Percentiles rank a stretch among this genome's conserved stretches.
Conservation (phyloP, 2,329 filamentous ascomycete species). For the Cercospora janseana region DNA sequence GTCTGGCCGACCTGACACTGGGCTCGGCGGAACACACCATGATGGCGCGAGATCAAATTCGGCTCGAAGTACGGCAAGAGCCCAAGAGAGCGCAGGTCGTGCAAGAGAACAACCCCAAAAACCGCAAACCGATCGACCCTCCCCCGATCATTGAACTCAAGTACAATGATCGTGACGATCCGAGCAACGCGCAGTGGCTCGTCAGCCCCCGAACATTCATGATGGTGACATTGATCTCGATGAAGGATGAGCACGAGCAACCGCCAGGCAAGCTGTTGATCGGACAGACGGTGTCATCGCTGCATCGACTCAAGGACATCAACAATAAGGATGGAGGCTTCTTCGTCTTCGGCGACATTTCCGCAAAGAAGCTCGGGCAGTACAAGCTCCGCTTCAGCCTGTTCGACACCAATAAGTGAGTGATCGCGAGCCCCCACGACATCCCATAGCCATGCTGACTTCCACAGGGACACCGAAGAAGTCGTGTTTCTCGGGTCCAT, state of each 20-base stretch:
- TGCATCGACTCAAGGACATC: conserved; percentile 74
- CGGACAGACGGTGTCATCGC: conserved; percentile 74
- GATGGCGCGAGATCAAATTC: conserved; percentile 23
- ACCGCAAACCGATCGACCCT: conserved; percentile 80
- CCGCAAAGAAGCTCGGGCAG: conserved; percentile 69
- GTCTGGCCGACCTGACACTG: conserved; percentile 6
- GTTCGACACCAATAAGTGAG: conserved; percentile 67
- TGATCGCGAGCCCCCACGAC: conserved; percentile 7
- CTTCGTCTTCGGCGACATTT: conserved; percentile 89
- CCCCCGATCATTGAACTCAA: conserved; percentile 76
- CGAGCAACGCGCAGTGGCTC: conserved; percentile 55
- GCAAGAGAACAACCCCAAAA: conserved; percentile 30
- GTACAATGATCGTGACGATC: conserved; percentile 49
- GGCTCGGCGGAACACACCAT: conserved; percentile 48
- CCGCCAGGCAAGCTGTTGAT: conserved; percentile 37
- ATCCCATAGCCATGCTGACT: conserved; percentile 1
- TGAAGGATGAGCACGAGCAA: conserved; percentile 25
- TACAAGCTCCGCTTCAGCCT: conserved; percentile 75
- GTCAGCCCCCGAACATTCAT: conserved; percentile 66
- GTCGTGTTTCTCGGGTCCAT: conserved; percentile 55
- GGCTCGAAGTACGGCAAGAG: conserved; percentile 26
- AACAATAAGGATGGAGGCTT: conserved; percentile 66
- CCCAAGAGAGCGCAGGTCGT: conserved; percentile 27
- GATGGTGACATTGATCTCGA: conserved; percentile 53
- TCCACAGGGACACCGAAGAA: conserved; percentile 36